These are phyloP conservation scores for Nakaseomyces delphensis DNA, from an alignment of 1,139 yeast genomes.

Conservation along the genomic window DNA sequence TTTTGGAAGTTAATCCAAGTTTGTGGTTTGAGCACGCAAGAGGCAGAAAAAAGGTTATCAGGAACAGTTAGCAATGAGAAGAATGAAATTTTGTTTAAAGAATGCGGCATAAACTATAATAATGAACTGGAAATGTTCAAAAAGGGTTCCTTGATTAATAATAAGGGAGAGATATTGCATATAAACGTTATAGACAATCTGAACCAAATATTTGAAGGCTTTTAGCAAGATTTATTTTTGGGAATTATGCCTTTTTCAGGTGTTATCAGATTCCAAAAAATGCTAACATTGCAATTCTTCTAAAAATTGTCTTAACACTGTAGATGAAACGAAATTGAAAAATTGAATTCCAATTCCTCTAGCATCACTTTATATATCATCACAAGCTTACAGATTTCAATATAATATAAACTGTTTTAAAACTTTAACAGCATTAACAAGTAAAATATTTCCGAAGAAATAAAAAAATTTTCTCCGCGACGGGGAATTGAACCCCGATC, in stretches of 20 bases:
- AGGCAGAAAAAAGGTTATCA: constrained; percentile 63
- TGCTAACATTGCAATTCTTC: too few species aligned
- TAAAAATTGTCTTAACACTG: too few species aligned
- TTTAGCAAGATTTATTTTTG: constrained; percentile 11
- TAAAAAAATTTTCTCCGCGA: constrained; percentile 29
- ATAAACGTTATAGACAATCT: constrained; percentile 34
- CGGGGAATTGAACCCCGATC: constrained; percentile 36
- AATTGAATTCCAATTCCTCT: too few species aligned
- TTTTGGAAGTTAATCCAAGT: constrained; percentile 78
- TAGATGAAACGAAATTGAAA: too few species aligned
- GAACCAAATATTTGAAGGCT: constrained; percentile 32
- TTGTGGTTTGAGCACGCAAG: constrained; percentile 65
- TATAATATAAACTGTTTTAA: too few species aligned
- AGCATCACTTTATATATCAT: too few species aligned
- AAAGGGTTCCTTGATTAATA: constrained; percentile 70
- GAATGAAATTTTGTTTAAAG: constrained; percentile 70
- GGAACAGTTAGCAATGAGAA: constrained; percentile 76
- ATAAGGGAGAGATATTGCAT: constrained; percentile 42
- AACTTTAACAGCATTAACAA: too few species aligned
- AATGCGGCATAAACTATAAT: constrained; percentile 81
- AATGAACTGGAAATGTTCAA: constrained; percentile 80
- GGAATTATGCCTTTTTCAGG: neutral
- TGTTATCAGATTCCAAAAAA: too few species aligned
- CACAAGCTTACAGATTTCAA: too few species aligned
- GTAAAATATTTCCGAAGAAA: too few species aligned